Conservation (phyloP, 257 asterid species). For the Solanum corneliomulleri region DNA sequence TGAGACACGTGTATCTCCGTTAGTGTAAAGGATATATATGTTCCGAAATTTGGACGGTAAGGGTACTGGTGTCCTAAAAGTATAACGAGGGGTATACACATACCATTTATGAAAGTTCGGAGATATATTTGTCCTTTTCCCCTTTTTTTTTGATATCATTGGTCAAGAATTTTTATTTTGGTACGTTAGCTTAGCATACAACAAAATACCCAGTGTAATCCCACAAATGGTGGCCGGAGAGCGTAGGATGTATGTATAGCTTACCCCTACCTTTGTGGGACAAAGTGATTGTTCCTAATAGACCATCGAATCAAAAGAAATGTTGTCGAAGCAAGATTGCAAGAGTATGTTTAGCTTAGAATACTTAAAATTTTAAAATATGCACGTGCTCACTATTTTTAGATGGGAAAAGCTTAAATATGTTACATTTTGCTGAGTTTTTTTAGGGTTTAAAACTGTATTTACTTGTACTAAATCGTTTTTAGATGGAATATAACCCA, state of each 20-base stretch:
- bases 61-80: too few relatives aligned
- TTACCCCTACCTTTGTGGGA: background rate
- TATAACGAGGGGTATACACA: too few relatives aligned
- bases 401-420: background rate
- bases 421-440: background rate
- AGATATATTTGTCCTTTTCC: too few relatives aligned
- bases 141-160: background rate
- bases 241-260: background rate
- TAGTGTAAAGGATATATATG: too few relatives aligned
- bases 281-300: background rate
- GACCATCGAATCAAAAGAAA: background rate
- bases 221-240: background rate
- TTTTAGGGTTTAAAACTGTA: background rate
- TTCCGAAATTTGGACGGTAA: too few relatives aligned
- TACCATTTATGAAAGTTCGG: too few relatives aligned
- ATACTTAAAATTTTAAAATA: background rate
- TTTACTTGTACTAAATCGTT: background rate
- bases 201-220: background rate
- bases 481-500: background rate
- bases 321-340: background rate
- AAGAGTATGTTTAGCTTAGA: background rate
- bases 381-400: background rate
- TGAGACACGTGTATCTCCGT: too few relatives aligned
- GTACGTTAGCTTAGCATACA: background rate
- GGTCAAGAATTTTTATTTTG: background rate